Evolutionary conservation across 2,329 filamentous ascomycete genomes (phyloP).

Genomic region (Exserohilum turcica): DNA sequence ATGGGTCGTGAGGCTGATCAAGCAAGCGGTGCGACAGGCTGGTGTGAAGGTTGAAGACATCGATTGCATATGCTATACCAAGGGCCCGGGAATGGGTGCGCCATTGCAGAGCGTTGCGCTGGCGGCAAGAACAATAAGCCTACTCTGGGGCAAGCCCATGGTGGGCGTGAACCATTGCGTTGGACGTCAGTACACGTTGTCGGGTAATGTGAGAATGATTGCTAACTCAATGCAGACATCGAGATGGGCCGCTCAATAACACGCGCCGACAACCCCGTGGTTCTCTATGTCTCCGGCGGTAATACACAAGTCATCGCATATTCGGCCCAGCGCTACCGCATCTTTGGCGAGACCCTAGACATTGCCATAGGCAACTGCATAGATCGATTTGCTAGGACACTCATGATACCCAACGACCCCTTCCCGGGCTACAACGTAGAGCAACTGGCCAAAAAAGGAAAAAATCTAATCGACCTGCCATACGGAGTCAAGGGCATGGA

Average conservation of each 20-base stretch:
- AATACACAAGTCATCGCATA: slow-evolving; percentile 99
- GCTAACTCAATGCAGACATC: slow-evolving; percentile 63
- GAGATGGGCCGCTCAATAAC: slow-evolving; percentile 98
- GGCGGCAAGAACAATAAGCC: slow-evolving; percentile 76
- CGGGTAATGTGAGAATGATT: neutral
- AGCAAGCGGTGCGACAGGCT: slow-evolving; percentile 75
- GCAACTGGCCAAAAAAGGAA: slow-evolving; percentile 79
- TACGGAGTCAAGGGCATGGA: slow-evolving; percentile 99
- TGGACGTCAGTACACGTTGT: slow-evolving; percentile 63
- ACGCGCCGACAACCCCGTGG: slow-evolving; percentile 86
- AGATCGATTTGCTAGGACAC: slow-evolving; percentile 89
- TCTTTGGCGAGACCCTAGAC: slow-evolving; percentile 96
- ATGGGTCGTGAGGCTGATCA: slow-evolving; percentile 83
- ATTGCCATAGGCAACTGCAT: slow-evolving; percentile 98
- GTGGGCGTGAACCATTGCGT: slow-evolving; percentile 98
- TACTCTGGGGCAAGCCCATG: slow-evolving; percentile 87
- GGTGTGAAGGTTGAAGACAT: slow-evolving; percentile 62
- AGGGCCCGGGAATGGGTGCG: slow-evolving; percentile 94
- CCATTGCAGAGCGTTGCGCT: slow-evolving; percentile 86
- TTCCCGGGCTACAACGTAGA: slow-evolving; percentile 98
- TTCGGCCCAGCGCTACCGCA: slow-evolving; percentile 90
- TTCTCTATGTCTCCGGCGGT: slow-evolving; percentile 92
- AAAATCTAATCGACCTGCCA: slow-evolving; percentile 79
- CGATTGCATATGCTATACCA: slow-evolving; percentile 93
- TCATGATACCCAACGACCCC: slow-evolving; percentile 92